Percentiles rank a stretch among this genome's conserved stretches.
phyloP scores from a whole-genome alignment of 1,284 basidiomycete species.

The Pascua guehoae region DNA sequence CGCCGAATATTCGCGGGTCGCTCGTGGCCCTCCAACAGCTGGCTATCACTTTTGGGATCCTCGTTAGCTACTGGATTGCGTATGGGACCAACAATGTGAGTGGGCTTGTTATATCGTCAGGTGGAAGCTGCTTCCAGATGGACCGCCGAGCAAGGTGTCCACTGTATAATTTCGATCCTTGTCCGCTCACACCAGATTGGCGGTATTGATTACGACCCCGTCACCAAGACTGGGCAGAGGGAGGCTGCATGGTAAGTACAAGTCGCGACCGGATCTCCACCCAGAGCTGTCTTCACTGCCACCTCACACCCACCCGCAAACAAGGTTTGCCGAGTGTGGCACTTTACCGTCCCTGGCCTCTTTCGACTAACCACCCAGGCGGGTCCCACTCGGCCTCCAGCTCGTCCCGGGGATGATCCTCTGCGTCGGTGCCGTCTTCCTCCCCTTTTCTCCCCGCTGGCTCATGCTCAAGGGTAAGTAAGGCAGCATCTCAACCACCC shows the following conservation, averaged over 20 bases:
- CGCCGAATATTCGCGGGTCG: conserved; percentile 75
- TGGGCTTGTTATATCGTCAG: not conserved
- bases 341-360: too few relatives aligned
- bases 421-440: conserved; percentile 39
- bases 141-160: too few relatives aligned
- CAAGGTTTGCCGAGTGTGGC: too few relatives aligned
- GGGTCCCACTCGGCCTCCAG: conserved; percentile 69
- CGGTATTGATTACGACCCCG: conserved; percentile 20
- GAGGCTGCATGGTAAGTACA: conserved; percentile 56
- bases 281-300: too few relatives aligned
- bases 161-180: not conserved
- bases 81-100: conserved; percentile 54
- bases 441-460: conserved; percentile 57
- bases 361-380: conserved; percentile 34
- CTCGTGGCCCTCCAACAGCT: conserved; percentile 77
- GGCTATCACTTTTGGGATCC: conserved; percentile 65
- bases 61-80: conserved; percentile 61
- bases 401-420: conserved; percentile 54
- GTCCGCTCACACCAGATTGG: conserved; percentile 19
- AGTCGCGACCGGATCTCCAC: too few relatives aligned
- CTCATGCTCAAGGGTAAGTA: conserved; percentile 56
- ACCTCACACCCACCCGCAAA: too few relatives aligned
- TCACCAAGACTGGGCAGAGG: conserved; percentile 26
- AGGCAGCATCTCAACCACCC: not conserved
- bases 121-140: too few relatives aligned